Base-by-base conservation (phyloP, 2,329 filamentous ascomycete genomes). In the Penicillium brasilianum region DNA sequence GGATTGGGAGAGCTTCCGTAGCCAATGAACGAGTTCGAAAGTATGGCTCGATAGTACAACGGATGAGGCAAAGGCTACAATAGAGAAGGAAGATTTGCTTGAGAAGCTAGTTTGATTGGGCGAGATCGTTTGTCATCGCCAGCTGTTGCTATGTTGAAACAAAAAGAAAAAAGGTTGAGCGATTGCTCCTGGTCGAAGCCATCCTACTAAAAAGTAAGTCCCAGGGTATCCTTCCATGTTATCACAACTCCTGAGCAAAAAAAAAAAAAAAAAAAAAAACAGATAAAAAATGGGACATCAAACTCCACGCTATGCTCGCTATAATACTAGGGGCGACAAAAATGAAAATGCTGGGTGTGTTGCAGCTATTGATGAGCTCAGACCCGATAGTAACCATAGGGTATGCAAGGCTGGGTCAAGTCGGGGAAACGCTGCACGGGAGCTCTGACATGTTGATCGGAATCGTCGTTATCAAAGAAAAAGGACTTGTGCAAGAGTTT, bases 221-320 rank as follows among this genome's bases (percentile, higher is more conserved):
- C 61, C 62, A 65, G 72, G 69, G 69, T 75, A 71, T 72, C 66
- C 69, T 55, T 61, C 63, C 61, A 59, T 65, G 60, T 62, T 28
- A 67, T 71, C 54, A 53, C 55, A 69, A 70, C 66, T 61, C 66
- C 63, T 50, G 30, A 41, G 41, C 58, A 46, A 57, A 59, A 44
- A 66, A 5, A 37, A 30, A 57, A 50, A 59, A 66, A 48, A 30
- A 7, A 22, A 46, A 14, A 28, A 9, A 18, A 3, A n/a, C 9
- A 48, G 28, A 30, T 13, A 11, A 18, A 28, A 16, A 18, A 4
- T 10, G 16, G 28, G 28, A 30, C 18, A 11, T 22, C 18, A 43
- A 74, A 74, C 72, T 69, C 74, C 72, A 66, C 57, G 73, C 73
- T 75, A 76, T 77, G 73, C 72, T 43, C 63, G 71, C 67, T 68